Percentiles rank a stretch among this genome's conserved stretches.
phyloP scores from a whole-genome alignment of 2,329 filamentous ascomycete genomes.

The Scedosporium minutisporum region DNA sequence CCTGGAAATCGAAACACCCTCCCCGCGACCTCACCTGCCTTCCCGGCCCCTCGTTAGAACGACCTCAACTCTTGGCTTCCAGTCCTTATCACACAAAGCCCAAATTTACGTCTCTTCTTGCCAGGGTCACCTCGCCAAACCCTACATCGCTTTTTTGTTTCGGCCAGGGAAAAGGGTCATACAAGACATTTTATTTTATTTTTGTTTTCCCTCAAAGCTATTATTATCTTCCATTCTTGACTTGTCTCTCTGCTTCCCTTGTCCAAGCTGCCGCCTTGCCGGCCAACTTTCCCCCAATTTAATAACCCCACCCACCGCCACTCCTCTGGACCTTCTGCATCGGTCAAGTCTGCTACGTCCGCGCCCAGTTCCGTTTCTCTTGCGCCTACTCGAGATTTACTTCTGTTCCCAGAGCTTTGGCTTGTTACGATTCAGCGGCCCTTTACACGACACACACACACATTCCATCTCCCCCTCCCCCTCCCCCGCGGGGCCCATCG shows the following conservation, averaged over 20 bases:
- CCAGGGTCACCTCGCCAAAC: slow-evolving; percentile 2
- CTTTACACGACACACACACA: not conserved
- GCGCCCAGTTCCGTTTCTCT: not conserved
- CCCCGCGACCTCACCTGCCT: slow-evolving; percentile 7
- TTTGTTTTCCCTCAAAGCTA: slow-evolving; percentile 16
- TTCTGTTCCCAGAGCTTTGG: not conserved
- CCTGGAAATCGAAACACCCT: slow-evolving; percentile 5
- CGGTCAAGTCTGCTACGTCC: not conserved
- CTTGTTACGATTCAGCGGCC: not conserved
- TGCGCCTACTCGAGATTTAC: not conserved
- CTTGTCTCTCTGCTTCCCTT: not conserved
- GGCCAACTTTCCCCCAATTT: not conserved
- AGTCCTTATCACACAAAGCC: slow-evolving; percentile 5
- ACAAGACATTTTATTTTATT: slow-evolving; percentile 32
- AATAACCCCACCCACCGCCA: slow-evolving; percentile 6
- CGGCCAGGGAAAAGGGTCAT: slow-evolving; percentile 24
- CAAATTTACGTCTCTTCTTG: not conserved
- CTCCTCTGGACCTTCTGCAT: slow-evolving; percentile 1
- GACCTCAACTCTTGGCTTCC: slow-evolving; percentile 4
- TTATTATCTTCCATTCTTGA: not conserved
- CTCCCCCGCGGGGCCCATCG: not conserved
- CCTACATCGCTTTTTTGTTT: slow-evolving; percentile 12
- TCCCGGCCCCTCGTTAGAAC: slow-evolving; percentile 3
- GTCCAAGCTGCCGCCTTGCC: not conserved
- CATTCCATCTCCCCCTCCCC: not conserved